phyloP scores from a whole-genome alignment of 2,329 filamentous ascomycete genomes.

The Dryadomyces quercivorus region DNA sequence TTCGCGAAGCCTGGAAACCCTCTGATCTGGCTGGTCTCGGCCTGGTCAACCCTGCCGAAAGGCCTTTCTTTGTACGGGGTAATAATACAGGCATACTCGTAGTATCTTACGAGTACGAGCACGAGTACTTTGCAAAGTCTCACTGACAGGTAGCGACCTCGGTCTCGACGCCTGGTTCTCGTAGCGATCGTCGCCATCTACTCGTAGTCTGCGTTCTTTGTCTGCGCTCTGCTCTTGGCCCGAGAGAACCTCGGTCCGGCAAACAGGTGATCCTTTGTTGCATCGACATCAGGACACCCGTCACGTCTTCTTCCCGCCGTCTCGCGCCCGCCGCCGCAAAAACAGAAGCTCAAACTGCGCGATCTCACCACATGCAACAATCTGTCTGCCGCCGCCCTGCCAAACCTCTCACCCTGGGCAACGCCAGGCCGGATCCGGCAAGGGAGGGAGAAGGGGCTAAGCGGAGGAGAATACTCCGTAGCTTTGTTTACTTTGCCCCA shows the following conservation, averaged over 20 bases:
- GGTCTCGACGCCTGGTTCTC: background rate
- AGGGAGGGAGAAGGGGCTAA: background rate
- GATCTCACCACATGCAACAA: constrained; percentile 3
- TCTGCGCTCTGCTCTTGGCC: too few species aligned
- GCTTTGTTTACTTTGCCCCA: constrained; percentile 1
- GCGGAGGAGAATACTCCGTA: background rate
- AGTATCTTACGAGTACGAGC: too few species aligned
- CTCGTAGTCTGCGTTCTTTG: too few species aligned
- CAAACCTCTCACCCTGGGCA: background rate
- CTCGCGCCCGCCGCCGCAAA: background rate
- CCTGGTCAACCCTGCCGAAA: too few species aligned
- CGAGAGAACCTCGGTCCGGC: too few species aligned
- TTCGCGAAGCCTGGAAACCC: too few species aligned
- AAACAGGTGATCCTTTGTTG: background rate
- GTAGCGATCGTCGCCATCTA: background rate
- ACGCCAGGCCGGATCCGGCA: background rate
- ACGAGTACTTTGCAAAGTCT: too few species aligned
- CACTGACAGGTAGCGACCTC: too few species aligned
- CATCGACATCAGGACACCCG: background rate
- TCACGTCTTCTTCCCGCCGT: background rate
- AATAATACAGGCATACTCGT: too few species aligned
- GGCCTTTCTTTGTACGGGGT: too few species aligned
- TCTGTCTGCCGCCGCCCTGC: background rate
- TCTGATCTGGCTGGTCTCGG: too few species aligned
- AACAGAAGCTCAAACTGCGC: background rate